These are phyloP conservation scores for Aspergillus novoparasiticus DNA, from an alignment of 2,329 filamentous ascomycete species.

Conservation along the genomic window DNA sequence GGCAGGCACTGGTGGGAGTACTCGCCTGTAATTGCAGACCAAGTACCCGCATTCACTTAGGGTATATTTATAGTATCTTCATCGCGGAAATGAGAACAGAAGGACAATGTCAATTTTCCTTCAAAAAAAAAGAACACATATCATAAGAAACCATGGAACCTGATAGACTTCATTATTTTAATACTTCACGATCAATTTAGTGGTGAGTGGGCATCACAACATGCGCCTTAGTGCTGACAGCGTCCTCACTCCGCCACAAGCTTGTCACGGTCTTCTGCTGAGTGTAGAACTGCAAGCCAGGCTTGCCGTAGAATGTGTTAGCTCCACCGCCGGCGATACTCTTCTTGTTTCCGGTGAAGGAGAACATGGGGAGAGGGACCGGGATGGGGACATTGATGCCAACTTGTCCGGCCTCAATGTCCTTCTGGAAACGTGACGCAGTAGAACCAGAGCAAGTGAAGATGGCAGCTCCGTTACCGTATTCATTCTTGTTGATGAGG, in stretches of 20 bases:
- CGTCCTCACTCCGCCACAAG: conserved; percentile 84
- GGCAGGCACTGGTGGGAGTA: neutral
- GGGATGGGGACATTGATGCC: conserved; percentile 70
- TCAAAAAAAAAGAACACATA: neutral
- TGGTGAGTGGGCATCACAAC: conserved; percentile 81
- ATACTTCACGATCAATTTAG: conserved; percentile 13
- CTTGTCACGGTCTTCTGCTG: conserved; percentile 97
- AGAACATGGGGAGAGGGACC: conserved; percentile 64
- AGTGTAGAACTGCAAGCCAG: conserved; percentile 92
- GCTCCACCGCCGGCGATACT: conserved; percentile 88
- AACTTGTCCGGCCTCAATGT: conserved; percentile 67
- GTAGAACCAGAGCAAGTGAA: conserved; percentile 66
- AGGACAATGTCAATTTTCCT: neutral
- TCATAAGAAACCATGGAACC: neutral
- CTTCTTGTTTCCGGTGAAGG: conserved; percentile 77
- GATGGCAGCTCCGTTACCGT: conserved; percentile 68
- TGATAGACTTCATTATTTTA: conserved; percentile 1
- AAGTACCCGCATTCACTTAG: neutral
- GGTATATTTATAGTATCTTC: neutral
- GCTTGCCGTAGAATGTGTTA: conserved; percentile 93
- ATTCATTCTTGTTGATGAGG: conserved; percentile 67
- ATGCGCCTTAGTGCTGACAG: conserved; percentile 78
- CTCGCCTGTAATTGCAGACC: neutral
- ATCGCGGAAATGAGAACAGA: neutral
- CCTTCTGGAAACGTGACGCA: conserved; percentile 63